phyloP scores from a whole-genome alignment of 1,284 basidiomycete species.

The Ustilago xerochloae region DNA sequence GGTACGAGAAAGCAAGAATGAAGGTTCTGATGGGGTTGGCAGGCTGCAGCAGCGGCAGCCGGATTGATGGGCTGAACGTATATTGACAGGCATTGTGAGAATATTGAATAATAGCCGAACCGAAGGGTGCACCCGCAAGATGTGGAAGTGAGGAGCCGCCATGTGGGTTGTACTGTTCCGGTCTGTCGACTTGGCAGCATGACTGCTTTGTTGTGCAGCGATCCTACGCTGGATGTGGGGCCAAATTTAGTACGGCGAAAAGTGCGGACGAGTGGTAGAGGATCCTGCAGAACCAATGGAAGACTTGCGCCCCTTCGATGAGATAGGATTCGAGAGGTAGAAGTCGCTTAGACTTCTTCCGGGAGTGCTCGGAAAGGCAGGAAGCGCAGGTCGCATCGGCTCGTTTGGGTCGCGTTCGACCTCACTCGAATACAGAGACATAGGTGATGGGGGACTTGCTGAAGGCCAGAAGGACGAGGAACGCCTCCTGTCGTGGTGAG shows the following conservation, averaged over 20 bases:
- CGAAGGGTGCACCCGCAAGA: too few species aligned
- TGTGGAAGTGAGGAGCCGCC: too few species aligned
- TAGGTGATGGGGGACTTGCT: not conserved
- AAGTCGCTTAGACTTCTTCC: slow-evolving; percentile 31
- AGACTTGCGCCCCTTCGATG: slow-evolving; percentile 11
- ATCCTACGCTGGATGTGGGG: too few species aligned
- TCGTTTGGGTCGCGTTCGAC: not conserved
- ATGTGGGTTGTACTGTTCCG: too few species aligned
- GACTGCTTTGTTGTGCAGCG: too few species aligned
- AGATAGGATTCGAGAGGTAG: slow-evolving; percentile 34
- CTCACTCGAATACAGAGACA: not conserved
- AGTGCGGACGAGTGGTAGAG: not conserved
- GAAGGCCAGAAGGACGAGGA: not conserved
- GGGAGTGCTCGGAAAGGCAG: not conserved
- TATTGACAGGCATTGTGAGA: too few species aligned
- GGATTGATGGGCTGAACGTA: too few species aligned
- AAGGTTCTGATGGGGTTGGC: too few species aligned
- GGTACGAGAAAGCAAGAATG: too few species aligned
- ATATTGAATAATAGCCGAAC: too few species aligned
- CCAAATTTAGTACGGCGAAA: not conserved
- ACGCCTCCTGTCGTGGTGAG: not conserved
- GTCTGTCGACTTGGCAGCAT: too few species aligned
- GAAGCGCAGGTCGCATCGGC: slow-evolving; percentile 1
- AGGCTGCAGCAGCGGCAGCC: too few species aligned
- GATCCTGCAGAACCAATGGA: not conserved